Base-by-base conservation (phyloP, 768 basidiomycete genomes). In the Phaffia australis region DNA sequence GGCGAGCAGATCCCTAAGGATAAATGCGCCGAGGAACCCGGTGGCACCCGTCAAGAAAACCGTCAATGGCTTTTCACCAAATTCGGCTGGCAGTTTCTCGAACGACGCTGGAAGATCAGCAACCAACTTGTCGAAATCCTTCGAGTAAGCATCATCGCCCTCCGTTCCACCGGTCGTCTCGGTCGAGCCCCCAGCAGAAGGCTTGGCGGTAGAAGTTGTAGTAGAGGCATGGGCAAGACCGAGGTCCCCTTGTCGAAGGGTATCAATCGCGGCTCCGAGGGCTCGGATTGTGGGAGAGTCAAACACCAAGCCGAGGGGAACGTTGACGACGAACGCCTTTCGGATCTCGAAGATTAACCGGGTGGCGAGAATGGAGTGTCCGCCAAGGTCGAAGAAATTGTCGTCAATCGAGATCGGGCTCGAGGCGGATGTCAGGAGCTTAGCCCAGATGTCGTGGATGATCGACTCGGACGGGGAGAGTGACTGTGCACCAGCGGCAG, bases 291-390 rank as follows among this genome's bases (percentile, higher is more conserved):
- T 97, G 0, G 95, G 91, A 71, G 86, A 79, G 61, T 92, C 87
- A 75, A 97, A 99, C 57, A 98, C 85, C 52, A 97, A 80, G 9
- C 91, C 89, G 29, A 99, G 79, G 0, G 94, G 93, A 4, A 90
- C 91, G 63, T 93, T 85, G 23, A 95, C 81, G 15, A 92, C 85
- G 75, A 98, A 95, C 0, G 81, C 79, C 77, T 93, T 95, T 73
- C 95, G 86, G 62, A 99, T 86, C 77, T 97, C 91, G 75, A 99
- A 98, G 72, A 97, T 89, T 69, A 98, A 84, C 29, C 93, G 86
- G 1, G 95, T 99, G 0, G 95, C 95, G 55, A 99, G 83, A 72
- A 99, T 97, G 19, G 95, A 98, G 77, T 99, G 95, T 8, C 95
- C 95, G 57, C 95, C 95, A 52, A 98, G 82, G 75, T 99, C 94